Conservation (phyloP, 345 rosid species). For the Sisymbrium irio region DNA sequence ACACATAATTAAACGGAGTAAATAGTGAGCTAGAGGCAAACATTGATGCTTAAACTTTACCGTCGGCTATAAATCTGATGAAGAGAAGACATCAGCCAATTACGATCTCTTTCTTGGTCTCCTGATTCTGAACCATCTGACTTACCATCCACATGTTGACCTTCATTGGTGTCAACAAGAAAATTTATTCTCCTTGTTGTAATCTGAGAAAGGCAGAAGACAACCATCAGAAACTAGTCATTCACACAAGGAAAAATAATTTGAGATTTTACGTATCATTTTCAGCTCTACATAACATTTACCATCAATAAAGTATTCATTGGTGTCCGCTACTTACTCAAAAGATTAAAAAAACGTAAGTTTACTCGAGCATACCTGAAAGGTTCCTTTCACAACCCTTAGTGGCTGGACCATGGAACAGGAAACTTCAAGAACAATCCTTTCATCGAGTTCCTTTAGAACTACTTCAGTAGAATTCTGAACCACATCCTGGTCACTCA, state of each 20-base stretch:
- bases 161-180: constrained; percentile 54
- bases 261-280: not conserved
- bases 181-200: constrained; percentile 87
- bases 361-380: constrained; percentile 58
- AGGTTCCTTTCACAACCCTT: constrained; percentile 76
- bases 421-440: constrained; percentile 82
- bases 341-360: not conserved
- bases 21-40: constrained; percentile 6
- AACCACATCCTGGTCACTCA: constrained; percentile 48
- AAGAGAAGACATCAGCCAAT: constrained; percentile 83
- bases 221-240: not conserved
- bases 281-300: not conserved
- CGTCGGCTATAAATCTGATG: constrained; percentile 90
- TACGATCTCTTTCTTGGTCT: constrained; percentile 64
- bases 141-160: constrained; percentile 36
- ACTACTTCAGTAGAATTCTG: constrained; percentile 49
- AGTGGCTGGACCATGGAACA: constrained; percentile 87
- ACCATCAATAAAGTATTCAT: not conserved
- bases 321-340: not conserved
- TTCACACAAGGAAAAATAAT: not conserved
- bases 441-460: constrained; percentile 72
- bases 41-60: constrained; percentile 34
- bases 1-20: not conserved
- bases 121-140: constrained; percentile 38
- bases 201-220: constrained; percentile 48